Evolutionary conservation across 306 rosid species (phyloP).

Genomic region (Abrus precatorius): DNA sequence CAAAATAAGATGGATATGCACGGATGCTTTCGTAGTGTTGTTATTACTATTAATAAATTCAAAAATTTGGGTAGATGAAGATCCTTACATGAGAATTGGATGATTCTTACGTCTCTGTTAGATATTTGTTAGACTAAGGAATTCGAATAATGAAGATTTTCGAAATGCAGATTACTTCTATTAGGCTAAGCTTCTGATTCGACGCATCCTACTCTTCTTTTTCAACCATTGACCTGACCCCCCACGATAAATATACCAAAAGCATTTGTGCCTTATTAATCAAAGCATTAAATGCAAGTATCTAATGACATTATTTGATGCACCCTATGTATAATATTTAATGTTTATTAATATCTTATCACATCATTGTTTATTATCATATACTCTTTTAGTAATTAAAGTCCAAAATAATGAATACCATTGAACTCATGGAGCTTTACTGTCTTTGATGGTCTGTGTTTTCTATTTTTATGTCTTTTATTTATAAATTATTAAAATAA

Average conservation of each 20-base stretch:
- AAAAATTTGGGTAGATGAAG: conserved; percentile 19
- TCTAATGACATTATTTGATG: neutral
- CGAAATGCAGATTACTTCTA: conserved; percentile 31
- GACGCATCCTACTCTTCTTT: conserved; percentile 43
- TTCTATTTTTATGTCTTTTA: no score
- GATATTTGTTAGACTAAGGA: conserved; percentile 29
- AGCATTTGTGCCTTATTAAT: conserved; percentile 52
- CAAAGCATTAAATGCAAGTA: conserved; percentile 35
- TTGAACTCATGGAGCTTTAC: no score
- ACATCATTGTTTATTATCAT: neutral
- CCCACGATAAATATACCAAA: conserved; percentile 40
- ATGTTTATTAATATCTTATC: neutral
- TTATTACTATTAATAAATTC: neutral
- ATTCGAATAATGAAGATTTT: conserved; percentile 44
- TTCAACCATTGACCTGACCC: conserved; percentile 38
- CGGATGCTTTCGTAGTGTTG: neutral
- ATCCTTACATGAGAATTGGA: conserved; percentile 9
- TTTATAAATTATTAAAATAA: no score
- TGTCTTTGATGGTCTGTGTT: no score
- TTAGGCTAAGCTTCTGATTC: conserved; percentile 34
- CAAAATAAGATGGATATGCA: neutral
- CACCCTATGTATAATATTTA: neutral
- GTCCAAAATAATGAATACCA: neutral
- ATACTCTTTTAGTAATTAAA: neutral
- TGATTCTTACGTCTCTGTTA: conserved; percentile 32